These are phyloP conservation scores for Chrysophaeum taylorii DNA, from an alignment of 352 stramenopile genomes.

Conservation along the genomic window DNA sequence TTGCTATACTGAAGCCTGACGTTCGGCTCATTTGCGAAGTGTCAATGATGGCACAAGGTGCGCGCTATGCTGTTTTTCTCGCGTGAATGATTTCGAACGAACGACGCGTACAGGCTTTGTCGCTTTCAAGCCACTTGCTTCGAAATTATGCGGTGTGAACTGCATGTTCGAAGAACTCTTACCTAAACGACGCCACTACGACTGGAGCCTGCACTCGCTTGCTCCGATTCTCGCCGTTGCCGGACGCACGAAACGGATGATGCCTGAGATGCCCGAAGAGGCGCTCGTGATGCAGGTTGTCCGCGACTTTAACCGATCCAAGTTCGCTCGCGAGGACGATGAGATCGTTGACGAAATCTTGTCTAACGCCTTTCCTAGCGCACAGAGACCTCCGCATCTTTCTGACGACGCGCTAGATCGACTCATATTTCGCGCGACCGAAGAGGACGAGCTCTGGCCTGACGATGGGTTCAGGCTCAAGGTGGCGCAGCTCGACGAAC, in stretches of 20 bases:
- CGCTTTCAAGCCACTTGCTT: slow-evolving; percentile 75
- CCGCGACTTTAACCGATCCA: slow-evolving; percentile 84
- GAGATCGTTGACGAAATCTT: slow-evolving; percentile 60
- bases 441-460: slow-evolving; percentile 69
- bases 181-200: slow-evolving; percentile 58
- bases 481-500: slow-evolving; percentile 76
- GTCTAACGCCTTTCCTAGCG: slow-evolving; percentile 77
- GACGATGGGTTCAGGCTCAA: slow-evolving; percentile 76
- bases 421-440: slow-evolving; percentile 66
- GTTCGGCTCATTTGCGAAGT: slow-evolving; percentile 84
- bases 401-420: slow-evolving; percentile 73
- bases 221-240: slow-evolving; percentile 80
- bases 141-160: slow-evolving; percentile 83
- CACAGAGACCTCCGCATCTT: slow-evolving; percentile 69
- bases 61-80: too few relatives aligned
- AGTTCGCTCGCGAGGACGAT: slow-evolving; percentile 77
- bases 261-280: slow-evolving; percentile 71
- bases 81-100: too few relatives aligned
- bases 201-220: slow-evolving; percentile 80
- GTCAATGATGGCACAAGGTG: slow-evolving; percentile 86
- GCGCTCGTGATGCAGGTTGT: slow-evolving; percentile 80
- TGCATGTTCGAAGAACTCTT: slow-evolving; percentile 66
- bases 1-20: slow-evolving; percentile 85
- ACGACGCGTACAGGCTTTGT: too few relatives aligned
- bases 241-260: slow-evolving; percentile 72